Percentiles rank a stretch among this genome's conserved stretches.
phyloP scores from a whole-genome alignment of 2,329 filamentous ascomycete species.

The Aureobasidium sp. region DNA sequence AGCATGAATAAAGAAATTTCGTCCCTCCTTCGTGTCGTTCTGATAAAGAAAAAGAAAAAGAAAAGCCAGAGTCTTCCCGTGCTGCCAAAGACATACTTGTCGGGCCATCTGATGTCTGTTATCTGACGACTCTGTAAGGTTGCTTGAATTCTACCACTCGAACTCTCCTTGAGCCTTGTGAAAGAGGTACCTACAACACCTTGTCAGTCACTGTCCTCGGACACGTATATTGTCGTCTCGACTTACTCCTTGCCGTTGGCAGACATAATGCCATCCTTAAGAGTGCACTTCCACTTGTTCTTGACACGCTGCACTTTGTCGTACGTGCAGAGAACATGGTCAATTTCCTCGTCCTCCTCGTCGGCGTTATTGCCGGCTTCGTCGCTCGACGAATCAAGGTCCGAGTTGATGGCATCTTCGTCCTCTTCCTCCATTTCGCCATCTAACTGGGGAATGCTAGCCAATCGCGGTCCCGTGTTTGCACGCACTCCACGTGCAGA shows the following conservation, averaged over 20 bases:
- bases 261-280: conserved; percentile 92
- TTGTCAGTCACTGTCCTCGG: conserved; percentile 12
- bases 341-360: conserved; percentile 80
- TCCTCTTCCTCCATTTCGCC: conserved; percentile 47
- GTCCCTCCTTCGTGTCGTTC: not conserved
- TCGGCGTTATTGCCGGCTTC: conserved; percentile 54
- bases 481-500: conserved; percentile 19
- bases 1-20: not conserved
- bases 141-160: conserved; percentile 63
- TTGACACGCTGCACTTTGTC: conserved; percentile 99
- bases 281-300: conserved; percentile 94
- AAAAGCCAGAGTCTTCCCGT: not conserved
- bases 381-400: conserved; percentile 95
- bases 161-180: conserved; percentile 97
- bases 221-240: not conserved
- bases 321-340: conserved; percentile 94
- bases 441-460: conserved; percentile 20
- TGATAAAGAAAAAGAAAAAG: not conserved
- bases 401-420: conserved; percentile 96
- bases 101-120: not conserved
- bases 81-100: not conserved
- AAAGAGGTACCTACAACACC: conserved; percentile 67
- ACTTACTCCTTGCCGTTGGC: conserved; percentile 83
- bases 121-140: not conserved
- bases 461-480: not conserved